phyloP scores from a whole-genome alignment of 495 filamentous ascomycete species.

The Umbilicaria muhlenbergii region DNA sequence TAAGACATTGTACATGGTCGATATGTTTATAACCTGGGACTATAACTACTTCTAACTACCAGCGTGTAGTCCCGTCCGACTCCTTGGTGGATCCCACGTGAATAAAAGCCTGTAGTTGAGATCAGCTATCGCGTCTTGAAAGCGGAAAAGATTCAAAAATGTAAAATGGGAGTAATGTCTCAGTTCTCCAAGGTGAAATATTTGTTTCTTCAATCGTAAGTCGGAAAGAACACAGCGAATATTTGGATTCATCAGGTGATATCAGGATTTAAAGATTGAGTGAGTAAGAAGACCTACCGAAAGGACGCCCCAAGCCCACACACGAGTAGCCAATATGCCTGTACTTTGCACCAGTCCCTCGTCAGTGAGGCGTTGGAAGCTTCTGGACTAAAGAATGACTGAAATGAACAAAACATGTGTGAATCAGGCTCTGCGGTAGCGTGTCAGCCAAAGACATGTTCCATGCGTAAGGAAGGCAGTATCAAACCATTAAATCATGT shows the following conservation, averaged over 20 bases:
- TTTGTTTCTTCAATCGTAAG: conserved; percentile 56
- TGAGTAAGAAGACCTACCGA: conserved; percentile 13
- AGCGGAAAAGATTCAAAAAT: too few relatives aligned
- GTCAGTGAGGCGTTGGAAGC: too few relatives aligned
- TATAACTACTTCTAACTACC: too few relatives aligned
- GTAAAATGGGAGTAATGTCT: conserved; percentile 17
- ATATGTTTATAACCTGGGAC: too few relatives aligned
- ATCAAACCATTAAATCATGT: too few relatives aligned
- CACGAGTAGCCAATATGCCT: conserved; percentile 6
- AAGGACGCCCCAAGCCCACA: background rate
- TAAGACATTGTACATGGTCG: too few relatives aligned
- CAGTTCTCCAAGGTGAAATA: conserved; percentile 95
- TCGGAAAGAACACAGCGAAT: conserved; percentile 74
- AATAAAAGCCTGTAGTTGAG: too few relatives aligned
- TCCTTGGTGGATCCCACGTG: too few relatives aligned
- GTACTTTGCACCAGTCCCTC: conserved; percentile 4
- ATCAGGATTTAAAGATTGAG: background rate
- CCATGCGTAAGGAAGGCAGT: too few relatives aligned
- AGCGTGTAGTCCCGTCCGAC: too few relatives aligned
- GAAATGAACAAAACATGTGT: conserved; percentile 3
- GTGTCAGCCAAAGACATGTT: too few relatives aligned
- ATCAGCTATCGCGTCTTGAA: too few relatives aligned
- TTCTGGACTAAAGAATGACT: background rate
- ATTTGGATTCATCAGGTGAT: conserved; percentile 54
- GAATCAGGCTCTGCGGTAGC: conserved; percentile 8